Base-by-base conservation (phyloP, 371 early-diverging fungal species). In the Rhizopus microsporus region DNA sequence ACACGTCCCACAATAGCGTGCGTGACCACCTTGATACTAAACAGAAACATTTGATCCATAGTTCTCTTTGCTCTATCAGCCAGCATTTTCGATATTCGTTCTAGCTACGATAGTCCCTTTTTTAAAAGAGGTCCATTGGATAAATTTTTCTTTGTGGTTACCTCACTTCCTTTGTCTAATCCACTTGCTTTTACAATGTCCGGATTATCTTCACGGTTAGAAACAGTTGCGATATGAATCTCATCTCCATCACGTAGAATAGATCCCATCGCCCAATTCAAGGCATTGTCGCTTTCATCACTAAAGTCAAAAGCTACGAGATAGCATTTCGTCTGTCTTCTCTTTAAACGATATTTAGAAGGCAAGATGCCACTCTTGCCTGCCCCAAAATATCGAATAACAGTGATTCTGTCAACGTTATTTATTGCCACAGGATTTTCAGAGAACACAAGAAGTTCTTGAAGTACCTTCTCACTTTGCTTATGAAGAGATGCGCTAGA, bases 231-330 rank as follows among this genome's bases (percentile, higher is more conserved):
- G 0, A 84, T 62, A 57, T 84, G 80, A 50, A 84, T 48, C 32
- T 77, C 80, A 50, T 84, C 82, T 0, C 81, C 81, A 53, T 76
- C 81, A 32, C 82, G 76, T 67, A 84, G 74, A 44, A 84, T 75
- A 3, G 84, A 77, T 1, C 78, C 79, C 67, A 80, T 79, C 2
- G 78, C 70, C 82, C 82, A 84, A 48, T 81, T 79, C 38, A 78
- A 58, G 0, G 78, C 75, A 59, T 74, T 68, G 5, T 70, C 55
- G 54, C 72, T 68, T 43, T 74, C 73, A 33, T 67, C 68, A 52
- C 71, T 68, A 47, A 78, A 78, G 51, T 78, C 78, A 37, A 68
- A 74, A 1, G 78, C 78, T 4, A 70, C 72, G 47, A 78, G 56
- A 37, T 74, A 78, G 0, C 60, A 16, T 16, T 71, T 68, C 9